These are phyloP conservation scores for Monilinia fructigena DNA, from an alignment of 2,329 filamentous ascomycete species.

Conservation along the genomic window DNA sequence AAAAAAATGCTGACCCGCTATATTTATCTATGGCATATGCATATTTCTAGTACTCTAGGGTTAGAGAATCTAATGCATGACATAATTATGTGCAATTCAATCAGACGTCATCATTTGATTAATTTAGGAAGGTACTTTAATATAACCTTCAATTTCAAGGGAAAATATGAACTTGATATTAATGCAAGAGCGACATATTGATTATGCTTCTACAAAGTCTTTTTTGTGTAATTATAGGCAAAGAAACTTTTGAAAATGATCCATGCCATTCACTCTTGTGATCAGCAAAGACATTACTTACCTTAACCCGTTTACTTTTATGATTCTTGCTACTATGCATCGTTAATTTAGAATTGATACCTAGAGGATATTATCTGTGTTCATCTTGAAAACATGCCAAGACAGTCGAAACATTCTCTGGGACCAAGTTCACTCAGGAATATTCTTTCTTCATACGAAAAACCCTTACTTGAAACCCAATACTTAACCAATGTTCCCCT, in stretches of 20 bases:
- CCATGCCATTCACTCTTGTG: no score
- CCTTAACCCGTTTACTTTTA: neutral
- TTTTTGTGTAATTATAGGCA: neutral
- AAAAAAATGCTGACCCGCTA: no score
- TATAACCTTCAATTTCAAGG: accelerated
- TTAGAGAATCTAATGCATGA: no score
- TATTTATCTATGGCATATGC: no score
- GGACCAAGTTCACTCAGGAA: neutral
- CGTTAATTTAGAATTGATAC: neutral
- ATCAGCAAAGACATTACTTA: no score
- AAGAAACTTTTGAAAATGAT: neutral
- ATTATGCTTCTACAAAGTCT: neutral
- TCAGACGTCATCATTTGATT: neutral
- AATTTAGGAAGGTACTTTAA: neutral
- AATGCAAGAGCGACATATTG: neutral
- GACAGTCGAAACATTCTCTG: neutral
- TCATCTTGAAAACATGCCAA: neutral
- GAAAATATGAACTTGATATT: neutral
- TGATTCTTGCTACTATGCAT: neutral
- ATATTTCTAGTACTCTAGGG: no score
- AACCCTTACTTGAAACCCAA: neutral
- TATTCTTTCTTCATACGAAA: neutral
- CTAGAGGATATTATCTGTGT: neutral
- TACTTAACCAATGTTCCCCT: neutral
- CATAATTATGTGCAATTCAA: neutral